Evolutionary conservation across 805 yeast species (phyloP), one percentile per base, ranked within the genome.

Genomic region (Saccharomycopsis microspora): DNA sequence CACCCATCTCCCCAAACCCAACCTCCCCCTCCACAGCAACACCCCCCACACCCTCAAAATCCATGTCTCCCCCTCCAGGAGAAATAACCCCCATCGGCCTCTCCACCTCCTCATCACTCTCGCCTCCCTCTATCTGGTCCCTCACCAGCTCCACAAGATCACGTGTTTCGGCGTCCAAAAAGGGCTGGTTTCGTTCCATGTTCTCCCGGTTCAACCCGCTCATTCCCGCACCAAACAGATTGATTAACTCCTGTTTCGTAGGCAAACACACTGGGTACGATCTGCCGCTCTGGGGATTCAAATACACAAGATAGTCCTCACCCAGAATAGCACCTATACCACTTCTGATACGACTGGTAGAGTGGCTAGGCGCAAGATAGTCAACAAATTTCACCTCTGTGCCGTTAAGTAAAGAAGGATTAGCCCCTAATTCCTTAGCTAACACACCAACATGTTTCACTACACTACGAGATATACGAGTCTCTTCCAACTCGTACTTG

Each of bases 401-500:
- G 41, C 30, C 19, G 32, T 41, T 41, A 7, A 32, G 29, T 19
- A 10, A 6, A 10, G 42, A 5, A 11, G 32, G 34, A 41, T 34
- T 32, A 11, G 32, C 30, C 36, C 41, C 40, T n/a, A 34, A 9
- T n/a, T 8, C n/a, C 36, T 34, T 34, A 9, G 36, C 8, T 44
- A 36, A 38, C 43, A 39, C 49, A 49, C 4, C 36, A 49, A 41
- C 5, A 58, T 54, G 67, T 32, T 69, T 70, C 45, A 66, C 70
- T 49, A 75, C 64, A n/a, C 63, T 62, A 42, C 76, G 70, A 5
- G 83, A 74, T 42, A 89, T 67, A 54, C 80, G 81, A 11, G 67
- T 67, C 60, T 93, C 99, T 8, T 81, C 78, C 4, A 87, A 76
- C 60, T 93, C 98, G 58, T 87, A 85, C 43, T 85, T 76, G 64